Evolutionary conservation across 148 eudicot species (phyloP), one percentile per base, ranked within the genome.

Genomic region (Pouteria glomerata): DNA sequence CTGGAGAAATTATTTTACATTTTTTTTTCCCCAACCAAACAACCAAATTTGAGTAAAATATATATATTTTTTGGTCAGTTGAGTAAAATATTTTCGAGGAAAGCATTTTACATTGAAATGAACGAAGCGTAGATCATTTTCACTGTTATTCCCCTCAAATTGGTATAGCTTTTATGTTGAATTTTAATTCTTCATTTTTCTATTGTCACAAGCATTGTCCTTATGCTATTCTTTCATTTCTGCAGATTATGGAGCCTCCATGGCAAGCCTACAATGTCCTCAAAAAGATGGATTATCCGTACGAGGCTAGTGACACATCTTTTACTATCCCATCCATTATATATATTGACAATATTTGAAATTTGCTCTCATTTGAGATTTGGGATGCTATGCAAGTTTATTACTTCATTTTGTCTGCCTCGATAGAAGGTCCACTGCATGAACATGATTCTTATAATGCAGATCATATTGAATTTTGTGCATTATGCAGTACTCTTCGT

Each of bases 221-320:
- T 44, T 45, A 45, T 61, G 27, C 41, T 39, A 53, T 64, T 14
- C 60, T 26, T 67, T 26, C 39, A 19, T 26, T 63, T 51, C 47
- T 76, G 77, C 84, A 93, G 98, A 90, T 93, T 57, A 87, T 89
- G 87, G 96, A 90, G 79, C 96, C 96, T 74, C 98, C 98, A 33
- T 93, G 96, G 96, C 83, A 90, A 87, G 92, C 98, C 6, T 81
- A 82, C 57, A 83, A 82, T 67, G 78, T 93, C 66, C 37, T 93
- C 78, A 86, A 70, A 64, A 88, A 93, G 80, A 93, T 93, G 96
- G 88, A 90, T 52, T 93, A 93, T 52, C 96, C 98, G 13, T 93
- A 93, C 66, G 96, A 93, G 90, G 96, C 74, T 58, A 75, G 82
- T 75, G 10, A 66, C 57, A 69, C 35, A 44, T 62, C 52, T 72